Evolutionary conservation across 1,284 basidiomycete species (phyloP), one percentile per base, ranked within the genome.

Genomic region (Volvariella volvacea): DNA sequence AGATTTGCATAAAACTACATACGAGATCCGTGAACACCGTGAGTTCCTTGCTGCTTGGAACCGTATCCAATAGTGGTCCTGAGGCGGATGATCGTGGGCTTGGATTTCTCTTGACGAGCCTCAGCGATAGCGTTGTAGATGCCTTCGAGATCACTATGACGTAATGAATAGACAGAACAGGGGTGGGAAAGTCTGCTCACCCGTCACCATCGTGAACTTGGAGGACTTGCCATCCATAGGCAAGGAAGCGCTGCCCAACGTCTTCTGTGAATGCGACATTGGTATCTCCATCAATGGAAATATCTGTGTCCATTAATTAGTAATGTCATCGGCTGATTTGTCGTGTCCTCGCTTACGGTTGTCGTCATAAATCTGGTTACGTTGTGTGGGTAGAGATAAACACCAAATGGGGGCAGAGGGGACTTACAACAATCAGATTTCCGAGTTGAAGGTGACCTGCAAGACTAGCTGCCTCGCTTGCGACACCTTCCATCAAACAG

Each of bases 211-310:
- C 72, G 48, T 82, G 70, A 45, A 95, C 88, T 60, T 79, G 78
- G 50, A 94, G 75, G 45, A 95, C 91, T 55, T 96, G 87, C 94
- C 94, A 97, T 50, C 88, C 91, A 67, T 96, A 96, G 14, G 94
- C 62, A 59, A 83, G 70, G 76, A 93, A 96, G 49, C 93, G 86
- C 61, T 83, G 80, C 58, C 80, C 80, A 46, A 96, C 92, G 61
- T 96, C 82, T 68, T 97, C 93, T 46, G 94, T 97, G 76, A 97
- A 97, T 22, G 93, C 88, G 52, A 87, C 80, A 50, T 80, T 81
- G 52, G 92, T 96, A 68, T 92, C 81, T 57, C 93, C 93, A 65
- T 97, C 93, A 58, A 97, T 96, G 54, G 93, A 91, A 66, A 97
- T 96, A 64, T 90, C 87, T 95, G 60, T 33, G 17, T 22, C 34